A percentile compares a stretch with the other conserved stretches of the same genome.
These are phyloP conservation scores for Cryphonectria radicalis DNA, from an alignment of 2,329 filamentous ascomycete genomes.

Conservation along the genomic window DNA sequence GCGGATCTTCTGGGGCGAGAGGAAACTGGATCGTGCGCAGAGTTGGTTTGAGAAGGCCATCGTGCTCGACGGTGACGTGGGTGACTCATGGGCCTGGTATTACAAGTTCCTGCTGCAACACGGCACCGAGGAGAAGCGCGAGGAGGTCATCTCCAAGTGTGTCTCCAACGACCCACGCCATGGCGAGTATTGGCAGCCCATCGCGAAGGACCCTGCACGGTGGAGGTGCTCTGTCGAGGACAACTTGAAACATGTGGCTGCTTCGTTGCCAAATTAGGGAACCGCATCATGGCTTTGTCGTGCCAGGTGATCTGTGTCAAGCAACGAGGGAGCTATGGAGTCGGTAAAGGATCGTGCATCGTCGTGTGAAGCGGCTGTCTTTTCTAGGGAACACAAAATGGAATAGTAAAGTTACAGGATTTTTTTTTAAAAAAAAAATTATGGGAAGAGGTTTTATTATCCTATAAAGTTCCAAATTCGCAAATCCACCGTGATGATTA, in stretches of 20 bases:
- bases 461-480: background rate
- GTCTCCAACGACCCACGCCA: slow-evolving; percentile 84
- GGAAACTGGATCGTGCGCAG: slow-evolving; percentile 89
- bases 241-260: slow-evolving; percentile 78
- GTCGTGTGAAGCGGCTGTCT: background rate
- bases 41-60: slow-evolving; percentile 98
- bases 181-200: slow-evolving; percentile 86
- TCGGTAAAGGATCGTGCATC: background rate
- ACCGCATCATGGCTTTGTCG: background rate
- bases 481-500: background rate
- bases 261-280: slow-evolving; percentile 37
- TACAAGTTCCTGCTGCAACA: slow-evolving; percentile 92
- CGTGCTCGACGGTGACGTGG: slow-evolving; percentile 80
- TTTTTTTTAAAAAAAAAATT: too few species aligned
- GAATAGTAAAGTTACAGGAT: background rate
- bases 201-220: slow-evolving; percentile 86
- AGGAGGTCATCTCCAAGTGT: slow-evolving; percentile 82
- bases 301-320: background rate
- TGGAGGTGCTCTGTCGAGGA: slow-evolving; percentile 77
- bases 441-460: background rate
- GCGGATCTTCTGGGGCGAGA: slow-evolving; percentile 93
- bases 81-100: slow-evolving; percentile 98
- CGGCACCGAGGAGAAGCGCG: slow-evolving; percentile 90
- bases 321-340: background rate
- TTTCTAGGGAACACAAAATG: background rate